A percentile compares a stretch with the other conserved stretches of the same genome.
phyloP scores from a whole-genome alignment of 2,329 filamentous ascomycete species.

The Catunica adiposa region DNA sequence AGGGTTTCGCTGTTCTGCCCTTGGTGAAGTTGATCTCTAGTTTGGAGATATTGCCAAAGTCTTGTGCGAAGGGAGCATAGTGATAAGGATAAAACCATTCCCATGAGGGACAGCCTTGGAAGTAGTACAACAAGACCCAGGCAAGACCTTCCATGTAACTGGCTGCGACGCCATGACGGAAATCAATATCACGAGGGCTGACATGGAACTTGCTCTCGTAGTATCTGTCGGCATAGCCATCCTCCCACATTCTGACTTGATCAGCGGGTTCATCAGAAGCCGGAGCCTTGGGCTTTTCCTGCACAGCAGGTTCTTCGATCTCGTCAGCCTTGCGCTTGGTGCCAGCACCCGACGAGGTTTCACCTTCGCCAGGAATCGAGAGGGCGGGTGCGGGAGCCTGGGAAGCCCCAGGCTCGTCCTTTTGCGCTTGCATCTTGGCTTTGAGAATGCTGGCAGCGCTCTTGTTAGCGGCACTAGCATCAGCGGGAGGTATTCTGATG shows the following conservation, averaged over 20 bases:
- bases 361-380: no score
- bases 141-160: conserved; percentile 89
- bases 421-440: conserved; percentile 47
- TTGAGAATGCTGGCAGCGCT: conserved; percentile 83
- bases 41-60: conserved; percentile 70
- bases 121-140: conserved; percentile 95
- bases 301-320: conserved; percentile 35
- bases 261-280: conserved; percentile 51
- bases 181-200: conserved; percentile 62
- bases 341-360: background rate
- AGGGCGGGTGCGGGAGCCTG: background rate
- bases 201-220: conserved; percentile 94
- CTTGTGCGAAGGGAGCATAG: conserved; percentile 91
- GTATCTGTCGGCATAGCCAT: conserved; percentile 87
- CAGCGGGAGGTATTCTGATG: conserved; percentile 78
- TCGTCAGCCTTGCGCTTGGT: conserved; percentile 66
- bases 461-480: conserved; percentile 74
- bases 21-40: conserved; percentile 70
- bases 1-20: conserved; percentile 73
- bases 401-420: background rate
- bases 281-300: conserved; percentile 30
- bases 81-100: conserved; percentile 99
- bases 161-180: conserved; percentile 73
- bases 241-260: conserved; percentile 81
- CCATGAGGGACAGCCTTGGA: conserved; percentile 96